Base-by-base conservation (phyloP, 106 monocot species). In the Dactylorhiza incarnata region DNA sequence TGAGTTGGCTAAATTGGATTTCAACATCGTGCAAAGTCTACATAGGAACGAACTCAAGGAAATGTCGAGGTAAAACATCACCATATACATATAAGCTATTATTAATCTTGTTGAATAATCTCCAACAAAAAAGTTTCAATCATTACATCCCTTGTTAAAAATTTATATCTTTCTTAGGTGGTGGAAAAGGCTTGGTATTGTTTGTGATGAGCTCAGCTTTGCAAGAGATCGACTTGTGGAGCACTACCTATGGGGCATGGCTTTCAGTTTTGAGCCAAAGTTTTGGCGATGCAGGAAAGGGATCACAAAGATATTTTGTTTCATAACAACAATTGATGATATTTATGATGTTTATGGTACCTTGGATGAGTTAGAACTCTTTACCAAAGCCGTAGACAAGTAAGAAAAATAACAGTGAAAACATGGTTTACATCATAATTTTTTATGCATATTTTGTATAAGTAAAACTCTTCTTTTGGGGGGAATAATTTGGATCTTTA, bases 331-430 rank as follows among this genome's bases (percentile, higher is more conserved):
- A 6, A 65, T 89, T 8, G 89, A 92, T 73, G 89, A 92, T 75
- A 48, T 89, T 11, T 92, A 89, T 75, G 89, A 92, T 72, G 44
- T 87, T 5, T 89, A 89, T 76, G 89, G 85, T 17, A 67, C 89
- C 25, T 45, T 83, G 2, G 87, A 92, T 15, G 89, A 89, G 74
- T 58, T 87, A 13, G 73, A 78, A 17, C 78, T 83, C 5, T 92
- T 92, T 67, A 92, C 89, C 10, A 49, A 79, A 54, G 87, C 81
- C 44, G 73, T 89, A 11, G 51, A 81, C 8, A 83, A 83, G 92
- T 89, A 24, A 85, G 49, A 9, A 14, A 5, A 37, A 37, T 37
- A 37, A 37, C 37, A 2, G 2, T 37, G 0, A 37, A 37, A 37
- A 37, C 37, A 37, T 37, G 0, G 37, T 37, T 37, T 3, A 37